Conservation (phyloP, 31 red algal species). For the Asparagopsis taxiformis region DNA sequence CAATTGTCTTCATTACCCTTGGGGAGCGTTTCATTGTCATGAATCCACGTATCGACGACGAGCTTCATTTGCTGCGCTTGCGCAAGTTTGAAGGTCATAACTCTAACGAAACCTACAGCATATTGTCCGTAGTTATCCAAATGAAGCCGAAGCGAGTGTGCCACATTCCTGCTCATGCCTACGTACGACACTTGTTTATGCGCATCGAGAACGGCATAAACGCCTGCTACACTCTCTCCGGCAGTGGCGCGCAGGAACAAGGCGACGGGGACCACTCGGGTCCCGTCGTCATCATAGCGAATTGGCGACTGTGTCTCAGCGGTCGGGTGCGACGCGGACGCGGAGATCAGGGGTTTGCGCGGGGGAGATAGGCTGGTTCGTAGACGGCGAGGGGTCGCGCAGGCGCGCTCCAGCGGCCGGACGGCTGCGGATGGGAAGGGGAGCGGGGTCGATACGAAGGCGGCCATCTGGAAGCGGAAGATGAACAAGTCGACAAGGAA, state of each 20-base stretch:
- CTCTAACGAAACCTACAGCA: slow-evolving; percentile 28
- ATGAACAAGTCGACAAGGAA: not conserved
- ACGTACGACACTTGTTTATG: slow-evolving; percentile 55
- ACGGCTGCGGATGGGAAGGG: no score
- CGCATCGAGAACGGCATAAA: slow-evolving; percentile 66
- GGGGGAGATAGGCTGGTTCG: no score
- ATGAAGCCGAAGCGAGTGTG: slow-evolving; percentile 42
- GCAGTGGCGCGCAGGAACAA: slow-evolving; percentile 43
- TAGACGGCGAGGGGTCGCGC: no score
- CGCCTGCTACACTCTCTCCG: slow-evolving; percentile 50
- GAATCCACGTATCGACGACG: slow-evolving; percentile 64
- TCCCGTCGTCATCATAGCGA: slow-evolving; percentile 73
- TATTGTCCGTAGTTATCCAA: slow-evolving; percentile 8
- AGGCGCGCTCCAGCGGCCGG: no score
- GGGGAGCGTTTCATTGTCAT: slow-evolving; percentile 44
- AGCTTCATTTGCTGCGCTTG: slow-evolving; percentile 59
- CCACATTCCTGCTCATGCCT: slow-evolving; percentile 74
- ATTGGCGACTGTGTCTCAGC: not conserved
- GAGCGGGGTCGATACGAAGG: not conserved
- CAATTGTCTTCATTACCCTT: slow-evolving; percentile 62
- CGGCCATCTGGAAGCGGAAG: not conserved
- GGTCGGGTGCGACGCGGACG: not conserved
- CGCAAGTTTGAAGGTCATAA: slow-evolving; percentile 67
- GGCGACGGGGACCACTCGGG: slow-evolving; percentile 63
- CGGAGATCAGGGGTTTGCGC: not conserved